These are phyloP conservation scores for Grosmannia serpens DNA, from an alignment of 2,329 filamentous ascomycete genomes.

Conservation along the genomic window DNA sequence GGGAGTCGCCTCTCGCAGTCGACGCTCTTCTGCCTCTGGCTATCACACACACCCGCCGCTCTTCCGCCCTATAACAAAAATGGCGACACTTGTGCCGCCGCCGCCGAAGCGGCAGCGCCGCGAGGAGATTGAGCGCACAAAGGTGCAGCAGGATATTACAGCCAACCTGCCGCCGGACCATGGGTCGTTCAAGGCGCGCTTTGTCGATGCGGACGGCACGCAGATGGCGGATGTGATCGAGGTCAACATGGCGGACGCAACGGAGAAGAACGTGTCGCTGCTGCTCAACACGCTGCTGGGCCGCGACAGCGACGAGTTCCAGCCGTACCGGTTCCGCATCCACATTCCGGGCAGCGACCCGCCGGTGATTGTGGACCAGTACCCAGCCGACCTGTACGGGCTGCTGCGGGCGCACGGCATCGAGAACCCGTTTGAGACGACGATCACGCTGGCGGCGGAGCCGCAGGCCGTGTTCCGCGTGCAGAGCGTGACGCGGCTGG, in stretches of 20 bases:
- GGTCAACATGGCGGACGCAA: conserved; percentile 74
- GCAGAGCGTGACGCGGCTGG: conserved; percentile 80
- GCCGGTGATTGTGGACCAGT: conserved; percentile 39
- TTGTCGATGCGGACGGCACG: conserved; percentile 70
- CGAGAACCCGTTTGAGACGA: conserved; percentile 43
- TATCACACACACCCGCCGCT: neutral
- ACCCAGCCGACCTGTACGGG: conserved; percentile 41
- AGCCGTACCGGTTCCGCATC: conserved; percentile 51
- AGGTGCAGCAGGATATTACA: conserved; percentile 63
- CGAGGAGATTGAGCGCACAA: conserved; percentile 58
- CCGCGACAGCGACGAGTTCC: conserved; percentile 44
- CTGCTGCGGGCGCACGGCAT: conserved; percentile 45
- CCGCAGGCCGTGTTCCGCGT: conserved; percentile 93
- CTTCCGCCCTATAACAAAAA: conserved; percentile 5
- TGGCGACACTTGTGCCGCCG: conserved; percentile 24
- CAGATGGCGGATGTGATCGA: conserved; percentile 58
- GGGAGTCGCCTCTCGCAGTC: no score
- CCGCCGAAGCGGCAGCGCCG: conserved; percentile 66
- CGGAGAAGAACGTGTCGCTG: conserved; percentile 78
- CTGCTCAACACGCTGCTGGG: conserved; percentile 76
- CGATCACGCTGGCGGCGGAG: conserved; percentile 44
- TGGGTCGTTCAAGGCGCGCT: conserved; percentile 75
- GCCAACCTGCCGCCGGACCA: conserved; percentile 55
- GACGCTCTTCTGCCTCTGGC: no score
- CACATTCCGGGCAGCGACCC: conserved; percentile 40